A percentile compares a stretch with the other conserved stretches of the same genome.
Conservation (phyloP, 2,329 filamentous ascomycete genomes). For the Neoarthrinium moseri region DNA sequence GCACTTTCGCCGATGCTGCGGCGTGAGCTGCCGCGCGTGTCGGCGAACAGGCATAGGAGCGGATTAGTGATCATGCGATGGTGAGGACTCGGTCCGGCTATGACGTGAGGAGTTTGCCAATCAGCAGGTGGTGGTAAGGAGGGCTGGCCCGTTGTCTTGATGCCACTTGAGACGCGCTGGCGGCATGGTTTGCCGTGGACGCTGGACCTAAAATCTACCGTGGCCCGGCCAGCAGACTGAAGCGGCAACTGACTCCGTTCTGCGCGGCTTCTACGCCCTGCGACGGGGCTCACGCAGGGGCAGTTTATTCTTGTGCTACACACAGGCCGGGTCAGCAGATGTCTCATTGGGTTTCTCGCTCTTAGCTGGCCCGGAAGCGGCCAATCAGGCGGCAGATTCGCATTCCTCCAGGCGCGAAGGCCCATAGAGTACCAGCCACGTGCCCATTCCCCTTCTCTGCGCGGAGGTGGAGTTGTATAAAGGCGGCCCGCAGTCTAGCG, state of each 20-base stretch:
- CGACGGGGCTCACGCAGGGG: constrained; percentile 4
- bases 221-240: background rate
- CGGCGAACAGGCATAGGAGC: constrained; percentile 26
- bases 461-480: constrained; percentile 16
- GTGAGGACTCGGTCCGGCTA: background rate
- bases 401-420: constrained; percentile 11
- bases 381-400: constrained; percentile 18
- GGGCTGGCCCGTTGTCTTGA: background rate
- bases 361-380: constrained; percentile 12
- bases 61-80: background rate
- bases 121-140: too few relatives aligned
- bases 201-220: background rate
- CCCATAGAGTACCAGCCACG: constrained; percentile 20
- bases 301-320: constrained; percentile 17
- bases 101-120: too few relatives aligned
- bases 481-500: constrained; percentile 17
- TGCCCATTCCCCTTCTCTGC: constrained; percentile 15
- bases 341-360: constrained; percentile 8
- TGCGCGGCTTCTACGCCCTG: background rate
- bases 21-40: constrained; percentile 40
- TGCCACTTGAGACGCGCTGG: background rate
- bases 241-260: background rate
- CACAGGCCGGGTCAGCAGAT: constrained; percentile 12
- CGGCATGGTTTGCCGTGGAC: background rate
- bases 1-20: constrained; percentile 60